These are phyloP conservation scores for Hypomontagnella monticulosa DNA, from an alignment of 495 filamentous ascomycete species.

Conservation along the genomic window DNA sequence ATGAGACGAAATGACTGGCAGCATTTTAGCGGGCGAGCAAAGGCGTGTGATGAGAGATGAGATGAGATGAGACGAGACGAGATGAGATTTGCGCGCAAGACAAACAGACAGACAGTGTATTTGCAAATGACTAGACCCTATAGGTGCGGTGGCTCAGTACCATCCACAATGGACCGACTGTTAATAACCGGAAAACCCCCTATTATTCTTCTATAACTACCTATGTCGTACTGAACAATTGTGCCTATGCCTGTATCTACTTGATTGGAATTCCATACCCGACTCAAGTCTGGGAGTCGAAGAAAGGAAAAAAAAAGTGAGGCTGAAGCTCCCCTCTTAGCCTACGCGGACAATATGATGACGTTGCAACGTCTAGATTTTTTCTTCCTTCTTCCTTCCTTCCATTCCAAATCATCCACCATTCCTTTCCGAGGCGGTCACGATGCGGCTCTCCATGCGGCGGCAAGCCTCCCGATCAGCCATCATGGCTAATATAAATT, in stretches of 20 bases:
- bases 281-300: no score
- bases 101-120: no score
- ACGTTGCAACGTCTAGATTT: constrained; percentile 7
- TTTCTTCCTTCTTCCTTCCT: background rate
- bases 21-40: constrained; percentile 35
- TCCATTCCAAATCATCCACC: constrained; percentile 22
- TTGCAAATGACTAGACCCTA: constrained; percentile 42
- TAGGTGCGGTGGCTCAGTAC: constrained; percentile 22
- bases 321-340: constrained; percentile 20
- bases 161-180: constrained; percentile 37
- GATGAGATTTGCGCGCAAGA: background rate
- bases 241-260: constrained; percentile 1
- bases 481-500: constrained; percentile 35
- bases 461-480: constrained; percentile 32
- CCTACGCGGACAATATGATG: constrained; percentile 10
- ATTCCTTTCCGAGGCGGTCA: background rate
- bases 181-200: constrained; percentile 32
- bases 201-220: background rate
- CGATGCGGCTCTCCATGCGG: constrained; percentile 10
- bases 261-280: background rate
- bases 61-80: constrained; percentile 7
- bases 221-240: background rate
- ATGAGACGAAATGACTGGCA: constrained; percentile 41
- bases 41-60: constrained; percentile 18
- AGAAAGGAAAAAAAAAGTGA: background rate